These are phyloP conservation scores for Calonectria naviculata DNA, from an alignment of 2,329 filamentous ascomycete species.

Conservation along the genomic window DNA sequence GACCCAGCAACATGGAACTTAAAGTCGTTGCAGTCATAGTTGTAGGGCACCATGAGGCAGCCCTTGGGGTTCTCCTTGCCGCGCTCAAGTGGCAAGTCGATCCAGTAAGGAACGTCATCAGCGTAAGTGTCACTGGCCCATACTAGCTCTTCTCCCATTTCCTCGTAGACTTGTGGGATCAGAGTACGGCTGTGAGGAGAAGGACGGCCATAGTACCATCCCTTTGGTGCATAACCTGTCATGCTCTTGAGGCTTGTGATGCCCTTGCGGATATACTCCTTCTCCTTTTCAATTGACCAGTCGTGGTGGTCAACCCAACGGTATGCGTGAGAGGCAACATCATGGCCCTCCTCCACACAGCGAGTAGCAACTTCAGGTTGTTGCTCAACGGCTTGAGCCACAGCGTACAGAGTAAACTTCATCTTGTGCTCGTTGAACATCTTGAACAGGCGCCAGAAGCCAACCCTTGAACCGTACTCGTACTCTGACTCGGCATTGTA, in stretches of 20 bases:
- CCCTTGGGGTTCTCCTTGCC: conserved; percentile 53
- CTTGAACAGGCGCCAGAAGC: conserved; percentile 61
- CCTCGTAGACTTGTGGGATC: conserved; percentile 60
- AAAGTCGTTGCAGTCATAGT: conserved; percentile 67
- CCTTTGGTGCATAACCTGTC: conserved; percentile 57
- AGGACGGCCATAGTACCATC: conserved; percentile 61
- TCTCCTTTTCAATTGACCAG: conserved; percentile 57
- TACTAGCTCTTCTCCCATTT: conserved; percentile 61
- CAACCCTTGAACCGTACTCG: conserved; percentile 61
- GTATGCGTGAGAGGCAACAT: conserved; percentile 61
- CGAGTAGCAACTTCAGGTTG: conserved; percentile 58
- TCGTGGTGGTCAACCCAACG: conserved; percentile 64
- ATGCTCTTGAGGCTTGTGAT: conserved; percentile 54
- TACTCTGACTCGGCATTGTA: conserved; percentile 61
- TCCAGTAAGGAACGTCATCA: conserved; percentile 54
- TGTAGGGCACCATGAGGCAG: conserved; percentile 65
- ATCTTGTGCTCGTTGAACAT: conserved; percentile 60
- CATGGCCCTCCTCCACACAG: conserved; percentile 61
- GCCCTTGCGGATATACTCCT: conserved; percentile 56
- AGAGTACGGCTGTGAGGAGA: conserved; percentile 57
- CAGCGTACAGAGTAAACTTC: conserved; percentile 63
- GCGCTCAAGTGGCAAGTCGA: conserved; percentile 56
- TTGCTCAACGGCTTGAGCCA: conserved; percentile 59
- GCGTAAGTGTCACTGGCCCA: conserved; percentile 64
- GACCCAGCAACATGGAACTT: conserved; percentile 51